Base-by-base conservation (phyloP, 352 stramenopile species). In the Lagenidium sp. region DNA sequence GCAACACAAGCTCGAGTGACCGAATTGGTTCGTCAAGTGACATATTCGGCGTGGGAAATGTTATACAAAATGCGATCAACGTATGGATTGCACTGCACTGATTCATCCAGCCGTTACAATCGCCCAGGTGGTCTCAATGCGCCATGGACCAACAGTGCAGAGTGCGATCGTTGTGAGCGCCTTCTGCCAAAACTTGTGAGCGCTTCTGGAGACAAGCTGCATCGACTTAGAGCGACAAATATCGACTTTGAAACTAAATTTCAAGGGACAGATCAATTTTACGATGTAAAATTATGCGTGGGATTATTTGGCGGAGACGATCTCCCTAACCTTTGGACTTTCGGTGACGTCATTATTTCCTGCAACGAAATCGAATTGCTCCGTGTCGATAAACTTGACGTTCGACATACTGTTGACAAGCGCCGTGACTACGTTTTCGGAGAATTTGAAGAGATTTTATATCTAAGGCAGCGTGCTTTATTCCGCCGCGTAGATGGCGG, bases 1-100 rank as follows among this genome's bases (percentile, higher is more conserved):
- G 19, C 58, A 25, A 65, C 54, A 0, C 76, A 89, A 39, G 44
- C 86, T n/a, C 62, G 79, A 4, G 44, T 86, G 4, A 72, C 67
- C 22, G 75, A 87, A 19, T 52, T 88, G 13, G 59, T 88, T 18
- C 59, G 77, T 38, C 49, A 58, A 41, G 78, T 89, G 21, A 88
- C 77, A 0, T 82, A 69, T 43, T 70, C 79, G 2, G 50, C 56
- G 3, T 92, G 79, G 73, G 68, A 89, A 36, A 87, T 92, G 79
- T 68, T 92, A 7, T 92, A 85, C 56, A 53, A 54, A 2, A 60
- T 75, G 42, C 74, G 76, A 26, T 66, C 64, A 35, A 38, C 65
- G 8, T 89, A 88, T 41, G 76, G 63, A 11, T 31, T 49, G 19
- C 36, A 71, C 36, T 85, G 74, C 24, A 83, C 77, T 3, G 24